phyloP scores from a whole-genome alignment of 148 eudicot species.

The Chenopodium quinoa region DNA sequence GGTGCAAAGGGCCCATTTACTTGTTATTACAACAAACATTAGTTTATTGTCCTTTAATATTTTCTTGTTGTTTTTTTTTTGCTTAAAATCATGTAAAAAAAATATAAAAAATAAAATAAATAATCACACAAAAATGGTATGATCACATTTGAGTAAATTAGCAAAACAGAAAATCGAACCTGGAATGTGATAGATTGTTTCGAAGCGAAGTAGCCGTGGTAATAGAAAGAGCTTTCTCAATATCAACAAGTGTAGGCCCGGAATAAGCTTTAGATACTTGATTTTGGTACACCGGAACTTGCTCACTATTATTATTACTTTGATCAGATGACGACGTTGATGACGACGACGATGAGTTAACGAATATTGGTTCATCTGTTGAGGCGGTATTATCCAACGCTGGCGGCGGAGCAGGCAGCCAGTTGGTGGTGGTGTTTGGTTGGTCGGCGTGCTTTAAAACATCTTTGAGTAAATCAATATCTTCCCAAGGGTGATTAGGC shows the following conservation, averaged over 20 bases:
- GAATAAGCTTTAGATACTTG: conserved; percentile 29
- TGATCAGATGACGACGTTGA: neutral
- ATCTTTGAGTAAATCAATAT: neutral
- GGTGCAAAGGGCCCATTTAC: no score
- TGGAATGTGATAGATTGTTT: conserved; percentile 28
- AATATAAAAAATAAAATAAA: no score
- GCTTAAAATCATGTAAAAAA: no score
- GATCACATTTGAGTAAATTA: neutral
- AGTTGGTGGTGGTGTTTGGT: neutral
- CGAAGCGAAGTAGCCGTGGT: conserved; percentile 18
- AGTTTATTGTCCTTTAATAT: no score
- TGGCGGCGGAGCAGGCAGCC: neutral
- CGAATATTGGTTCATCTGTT: neutral
- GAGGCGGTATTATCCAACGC: neutral
- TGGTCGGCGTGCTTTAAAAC: neutral
- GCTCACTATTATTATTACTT: neutral
- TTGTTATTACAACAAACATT: no score
- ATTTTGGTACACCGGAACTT: neutral
- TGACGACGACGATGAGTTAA: neutral
- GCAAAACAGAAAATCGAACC: conserved; percentile 26
- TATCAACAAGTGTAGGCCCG: conserved; percentile 34
- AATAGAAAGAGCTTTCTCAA: conserved; percentile 34
- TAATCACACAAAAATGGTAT: no score
- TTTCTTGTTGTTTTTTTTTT: no score
- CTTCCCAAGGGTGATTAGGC: neutral